Evolutionary conservation across 441 rosid genomes (phyloP), one percentile per base, ranked within the genome.

Genomic region (Croton setiger): DNA sequence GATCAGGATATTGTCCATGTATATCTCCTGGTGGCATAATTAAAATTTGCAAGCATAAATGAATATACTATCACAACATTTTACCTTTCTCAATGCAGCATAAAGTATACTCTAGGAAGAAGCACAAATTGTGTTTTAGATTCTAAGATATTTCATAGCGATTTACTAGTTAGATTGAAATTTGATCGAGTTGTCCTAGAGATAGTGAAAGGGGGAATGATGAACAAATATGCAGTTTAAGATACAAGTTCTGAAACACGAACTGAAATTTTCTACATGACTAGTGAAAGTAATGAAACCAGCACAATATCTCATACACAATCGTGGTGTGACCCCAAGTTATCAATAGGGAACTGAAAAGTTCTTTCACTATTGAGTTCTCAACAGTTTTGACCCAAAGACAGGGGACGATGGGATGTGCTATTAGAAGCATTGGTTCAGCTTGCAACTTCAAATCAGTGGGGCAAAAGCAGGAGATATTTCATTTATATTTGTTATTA

Each of bases 1-100:
- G 89, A 75, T 90, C 93, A 37, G 88, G 79, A 77, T 90, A 90
- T 70, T 88, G 96, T 44, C 96, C 96, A 21, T 90, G 96, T 66
- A 88, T 86, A 70, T 90, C 93, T 68, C 93, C 96, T 88, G 83
- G 43, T 60, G 45, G 59, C 68, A 68, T 7, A 49, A 64, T 27
- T 1, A 14, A 36, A 56, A 43, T 27, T 52, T 63, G 68, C 23
- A 6, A 51, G 31, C n/a, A 17, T n/a, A 49, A 49, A 7, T 0
- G 12, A 52, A 8, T 51, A n/a, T 15, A 8, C 10, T 51, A 51
- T 52, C 18, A 15, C 1, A 47, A 0, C 17, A 15, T 48, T 4
- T 48, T 14, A 14, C 3, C 14, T 17, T 52, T 18, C 21, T 18
- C 55, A 18, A 52, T n/a, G 55, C 55, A 52, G 55, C 21, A 52